Base-by-base conservation (phyloP, 2,329 filamentous ascomycete genomes). In the Colletotrichum sp. region DNA sequence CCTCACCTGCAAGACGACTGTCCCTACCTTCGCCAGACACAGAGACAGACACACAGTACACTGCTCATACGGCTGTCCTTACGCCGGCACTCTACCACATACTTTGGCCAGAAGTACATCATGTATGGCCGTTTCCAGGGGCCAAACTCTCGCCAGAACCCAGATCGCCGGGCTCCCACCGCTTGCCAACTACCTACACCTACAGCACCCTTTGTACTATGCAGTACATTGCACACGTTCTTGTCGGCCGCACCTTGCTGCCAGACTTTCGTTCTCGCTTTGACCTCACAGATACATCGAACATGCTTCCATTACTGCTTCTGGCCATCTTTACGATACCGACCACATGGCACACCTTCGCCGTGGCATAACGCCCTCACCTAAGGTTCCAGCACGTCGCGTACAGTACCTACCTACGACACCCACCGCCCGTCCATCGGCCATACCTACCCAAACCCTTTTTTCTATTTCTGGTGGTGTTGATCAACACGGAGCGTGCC, bases 301-400 rank as follows among this genome's bases (percentile, higher is more conserved):
- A 65, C 64, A 75, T 68, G 73, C 70, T 73, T 60, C 73, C 63
- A 73, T 74, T 59, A 34, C 70, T 44, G 25, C 59, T 65, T 73
- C 44, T 65, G 70, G 70, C 22, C 64, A 72, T 48, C 27, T 36
- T 74, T 60, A 65, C 59, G 71, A 74, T 74, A 68, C 70, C 71
- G 59, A 65, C 57, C 19, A 73, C 64, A 75, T 36, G 64, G 64
- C 28, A 65, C 48, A 30, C 72, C n/a, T 61, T 65, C 16, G 70
- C 64, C 39, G 68, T 61, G 63, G 55, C 69, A 72, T 72, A 55
- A 72, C n/a, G 36, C 34, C 44, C 44, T 22, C n/a, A 52, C 44
- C n/a, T 52, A 52, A 52, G 44, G 44, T 52, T 52, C 44, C 44
- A 52, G 44, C 44, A 52, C 44, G 44, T 52, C 44, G 44, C 34